A percentile compares a stretch with the other conserved stretches of the same genome.
Conservation (phyloP, 164 flowering plant species). For the Liriodendron chinense region DNA sequence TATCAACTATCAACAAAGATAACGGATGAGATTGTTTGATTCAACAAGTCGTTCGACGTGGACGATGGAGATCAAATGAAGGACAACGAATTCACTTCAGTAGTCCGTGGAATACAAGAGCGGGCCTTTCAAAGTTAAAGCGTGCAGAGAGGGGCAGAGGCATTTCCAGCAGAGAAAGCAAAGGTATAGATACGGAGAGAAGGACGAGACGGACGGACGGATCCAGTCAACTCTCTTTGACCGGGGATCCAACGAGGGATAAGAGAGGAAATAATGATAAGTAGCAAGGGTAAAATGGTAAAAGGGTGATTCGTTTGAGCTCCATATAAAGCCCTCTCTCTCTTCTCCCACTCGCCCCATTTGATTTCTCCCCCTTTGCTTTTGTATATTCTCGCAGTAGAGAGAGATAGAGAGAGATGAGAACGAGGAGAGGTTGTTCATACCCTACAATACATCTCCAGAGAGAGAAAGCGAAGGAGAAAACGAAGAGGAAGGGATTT, state of each 20-base stretch:
- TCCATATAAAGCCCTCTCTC: not conserved
- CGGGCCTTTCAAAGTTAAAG: not conserved
- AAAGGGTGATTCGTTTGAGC: not conserved
- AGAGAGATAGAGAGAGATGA: not conserved
- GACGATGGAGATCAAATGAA: not conserved
- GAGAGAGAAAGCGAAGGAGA: constrained; percentile 13
- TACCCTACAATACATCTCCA: not conserved
- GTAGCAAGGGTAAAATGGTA: not conserved
- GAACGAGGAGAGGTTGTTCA: constrained; percentile 4
- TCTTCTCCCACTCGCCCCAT: not conserved
- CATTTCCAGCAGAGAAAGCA: not conserved
- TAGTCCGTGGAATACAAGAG: not conserved
- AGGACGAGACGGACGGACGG: constrained; percentile 5
- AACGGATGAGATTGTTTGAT: no score
- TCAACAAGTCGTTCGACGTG: not conserved
- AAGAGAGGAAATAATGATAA: not conserved
- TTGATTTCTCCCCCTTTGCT: not conserved
- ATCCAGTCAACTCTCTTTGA: constrained; percentile 15
- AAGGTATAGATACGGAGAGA: not conserved
- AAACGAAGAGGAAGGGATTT: constrained; percentile 6
- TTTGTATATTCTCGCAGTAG: not conserved
- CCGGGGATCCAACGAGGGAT: not conserved
- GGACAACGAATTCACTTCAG: not conserved
- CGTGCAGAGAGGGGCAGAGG: not conserved
- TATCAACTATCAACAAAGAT: not conserved